Evolutionary conservation across 371 early-diverging fungal genomes (phyloP), one percentile per base, ranked within the genome.

Genomic region (Mortierella polycephala): DNA sequence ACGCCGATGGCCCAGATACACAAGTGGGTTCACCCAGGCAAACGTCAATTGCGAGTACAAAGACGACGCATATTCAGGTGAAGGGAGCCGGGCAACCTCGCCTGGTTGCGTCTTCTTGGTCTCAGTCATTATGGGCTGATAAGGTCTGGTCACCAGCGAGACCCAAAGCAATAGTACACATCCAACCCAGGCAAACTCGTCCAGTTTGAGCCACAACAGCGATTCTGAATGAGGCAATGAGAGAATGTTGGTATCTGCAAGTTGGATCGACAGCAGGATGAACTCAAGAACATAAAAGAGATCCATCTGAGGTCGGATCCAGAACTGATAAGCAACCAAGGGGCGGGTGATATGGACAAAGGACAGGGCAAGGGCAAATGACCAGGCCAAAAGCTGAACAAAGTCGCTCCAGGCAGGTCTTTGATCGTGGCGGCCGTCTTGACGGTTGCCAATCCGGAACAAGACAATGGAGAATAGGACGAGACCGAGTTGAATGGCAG

Each of bases 41-140:
- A 87, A 89, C 74, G 86, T 86, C 56, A 84, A 75, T 54, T 82
- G 79, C 14, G 86, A 85, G 64, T 87, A 89, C 10, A 85, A 7
- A 1, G 89, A 89, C 1, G 87, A 85, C 71, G 85, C 76, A 40
- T 81, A 79, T 57, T 89, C 89, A 18, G 82, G 63, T 5, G 88
- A 85, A 64, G 86, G 72, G 1, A 83, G 21, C n/a, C 89, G 85
- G 10, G 39, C n/a, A 9, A 42, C 14, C 16, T 71, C 68, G 10
- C 71, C 68, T 41, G 65, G 67, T 47, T 60, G 65, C 41, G 49
- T 40, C 50, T 64, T 64, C 63, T 64, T 62, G 56, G 52, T 30
- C 30, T 30, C 20, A 4, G 46, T 23, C 6, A 13, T 45, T 6
- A 58, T 18, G 7, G 69, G 52, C 20, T 56, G 73, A 20, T 65